Base-by-base conservation (phyloP, 805 yeast species). In the Ogataea angusta region DNA sequence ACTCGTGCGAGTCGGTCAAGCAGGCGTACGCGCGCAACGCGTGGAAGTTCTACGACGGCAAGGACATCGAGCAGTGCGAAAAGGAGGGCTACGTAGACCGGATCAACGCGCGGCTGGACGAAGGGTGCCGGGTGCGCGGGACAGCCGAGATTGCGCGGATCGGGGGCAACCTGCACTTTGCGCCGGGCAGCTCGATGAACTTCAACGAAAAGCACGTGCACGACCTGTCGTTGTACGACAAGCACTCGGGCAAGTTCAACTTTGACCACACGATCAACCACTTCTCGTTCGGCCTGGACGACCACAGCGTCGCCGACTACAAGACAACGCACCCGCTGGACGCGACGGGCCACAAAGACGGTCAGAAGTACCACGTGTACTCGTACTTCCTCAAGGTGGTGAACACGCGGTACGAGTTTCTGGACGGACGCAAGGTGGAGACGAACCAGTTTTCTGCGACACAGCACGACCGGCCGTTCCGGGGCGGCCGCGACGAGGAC, bases 41-140 rank as follows among this genome's bases (percentile, higher is more conserved):
- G 25, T 93, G 98, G 98, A 90, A 84, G 3, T 91, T 93, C 63
- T 84, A 68, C 53, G 98, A 91, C 60, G 98, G 98, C 43, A 69
- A 75, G 40, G 80, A 85, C 44, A 79, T 93, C 44, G 87, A 80
- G 47, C 98, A 91, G 64, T 91, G 99, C 73, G 96, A 87, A 59
- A 69, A 68, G 10, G 96, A 88, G 61, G 93, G 95, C 6, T 89
- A 86, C 60, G 95, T 87, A 19, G 56, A 68, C n/a, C 69, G 66
- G 30, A 62, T 90, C 38, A 71, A 68, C 36, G 73, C 70, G 12
- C 73, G 82, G 53, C 66, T 86, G 38, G 58, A 70, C 42, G 96
- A 91, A 65, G 99, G 99, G 19, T 93, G 99, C 64, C 75, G 95
- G 49, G 72, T 93, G 29, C 73, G 75, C 47, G 99, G 99, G 22